Base-by-base conservation (phyloP, 2,329 filamentous ascomycete species). In the Biscogniauxia sp. region DNA sequence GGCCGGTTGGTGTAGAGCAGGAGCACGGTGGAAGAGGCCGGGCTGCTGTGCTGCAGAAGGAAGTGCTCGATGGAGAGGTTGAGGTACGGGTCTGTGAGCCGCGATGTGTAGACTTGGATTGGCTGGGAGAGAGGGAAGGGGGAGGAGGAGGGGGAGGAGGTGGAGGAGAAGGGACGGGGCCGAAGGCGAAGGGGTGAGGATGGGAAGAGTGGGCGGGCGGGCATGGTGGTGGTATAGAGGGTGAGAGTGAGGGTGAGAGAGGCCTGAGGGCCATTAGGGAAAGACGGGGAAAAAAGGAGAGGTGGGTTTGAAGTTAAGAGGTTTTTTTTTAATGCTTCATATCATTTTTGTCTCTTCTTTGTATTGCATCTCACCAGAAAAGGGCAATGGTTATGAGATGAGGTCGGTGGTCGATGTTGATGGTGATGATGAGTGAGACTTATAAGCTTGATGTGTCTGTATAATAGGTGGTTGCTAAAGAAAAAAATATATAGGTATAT, bases 51-150 rank as follows among this genome's bases (percentile, higher is more conserved):
- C 69, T 91, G 87, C 7, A 98, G 85, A 28, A 99, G 87, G 74
- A 91, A 89, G 74, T 98, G 92, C 79, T 99, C 95, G 69, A 97
- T 89, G 32, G 93, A 93, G 60, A 99, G 91, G 76, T 99, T 99
- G 69, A 96, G 79, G 74, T 90, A 94, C 4, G 95, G 93, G 72
- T 96, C 85, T 55, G 77, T 79, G 58, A 86, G 90, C 62, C 78
- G 78, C 11, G 91, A 93, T 62, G 87, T 80, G 77, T 92, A 93
- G 68, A 93, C 82, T 66, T 94, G 90, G n/a, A n/a, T n/a, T n/a
- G n/a, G n/a, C n/a, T n/a, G n/a, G n/a, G n/a, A n/a, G n/a, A n/a
- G n/a, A n/a, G n/a, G n/a, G n/a, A n/a, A n/a, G n/a, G n/a, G n/a
- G n/a, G n/a, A n/a, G n/a, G n/a, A n/a, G n/a, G n/a, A n/a, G n/a